A percentile compares a stretch with the other conserved stretches of the same genome.
Evolutionary conservation across 352 stramenopile species (phyloP).

Genomic region (Phytophthora brassicae): DNA sequence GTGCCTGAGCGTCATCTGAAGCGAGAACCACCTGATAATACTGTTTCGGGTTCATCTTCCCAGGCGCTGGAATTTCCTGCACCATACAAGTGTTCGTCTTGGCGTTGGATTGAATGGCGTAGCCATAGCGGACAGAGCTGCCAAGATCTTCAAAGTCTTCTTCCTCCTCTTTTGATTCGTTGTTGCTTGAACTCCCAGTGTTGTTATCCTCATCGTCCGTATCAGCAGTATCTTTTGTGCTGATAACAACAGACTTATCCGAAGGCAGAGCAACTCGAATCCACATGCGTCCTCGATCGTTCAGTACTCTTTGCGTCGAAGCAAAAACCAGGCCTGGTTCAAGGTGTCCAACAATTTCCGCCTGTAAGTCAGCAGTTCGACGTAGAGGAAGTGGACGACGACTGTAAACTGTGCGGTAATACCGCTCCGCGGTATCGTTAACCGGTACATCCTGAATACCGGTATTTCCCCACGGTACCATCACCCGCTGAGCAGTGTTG

Average conservation of each 20-base stretch:
- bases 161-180: constrained; percentile 40
- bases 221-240: neutral
- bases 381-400: constrained; percentile 57
- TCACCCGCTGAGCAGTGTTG: constrained; percentile 65
- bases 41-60: constrained; percentile 60
- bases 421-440: constrained; percentile 53
- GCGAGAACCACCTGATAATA: constrained; percentile 49
- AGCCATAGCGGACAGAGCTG: constrained; percentile 44
- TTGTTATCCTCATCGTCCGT: constrained; percentile 23
- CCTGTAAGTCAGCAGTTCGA: constrained; percentile 40
- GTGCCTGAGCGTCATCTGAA: constrained; percentile 8
- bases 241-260: constrained; percentile 9
- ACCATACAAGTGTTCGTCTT: constrained; percentile 81
- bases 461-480: constrained; percentile 51
- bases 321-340: constrained; percentile 52
- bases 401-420: constrained; percentile 73
- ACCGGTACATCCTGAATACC: constrained; percentile 32
- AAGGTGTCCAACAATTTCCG: constrained; percentile 60
- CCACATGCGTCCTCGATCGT: constrained; percentile 63
- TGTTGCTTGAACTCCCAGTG: constrained; percentile 22
- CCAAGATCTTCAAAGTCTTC: constrained; percentile 31
- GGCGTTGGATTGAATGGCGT: constrained; percentile 74
- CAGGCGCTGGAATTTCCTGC: constrained; percentile 58
- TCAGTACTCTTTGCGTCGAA: constrained; percentile 56
- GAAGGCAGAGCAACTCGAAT: constrained; percentile 50